Evolutionary conservation across 2,329 filamentous ascomycete genomes (phyloP), one percentile per base, ranked within the genome.

Genomic region (Diaporthe nobilis): DNA sequence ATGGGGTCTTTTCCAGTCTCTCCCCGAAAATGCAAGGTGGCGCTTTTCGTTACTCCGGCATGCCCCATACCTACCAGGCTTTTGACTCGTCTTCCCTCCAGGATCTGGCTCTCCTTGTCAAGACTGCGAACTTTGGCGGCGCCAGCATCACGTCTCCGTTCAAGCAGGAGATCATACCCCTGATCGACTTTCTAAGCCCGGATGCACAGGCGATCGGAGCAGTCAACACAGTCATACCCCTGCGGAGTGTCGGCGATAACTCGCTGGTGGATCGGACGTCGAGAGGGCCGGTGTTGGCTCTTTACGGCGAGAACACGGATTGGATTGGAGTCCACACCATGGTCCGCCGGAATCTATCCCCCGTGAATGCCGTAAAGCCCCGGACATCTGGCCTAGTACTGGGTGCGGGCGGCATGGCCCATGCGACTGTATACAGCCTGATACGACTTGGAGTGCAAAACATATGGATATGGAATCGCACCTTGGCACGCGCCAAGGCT

Each of bases 291-390:
- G 86, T 92, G 22, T 86, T 87, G 75, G 90, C 89, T 3, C 84
- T 92, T 3, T 91, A 92, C 77, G 92, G 91, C 10, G 91, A 93
- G 72, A 93, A 93, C 75, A 93, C 91, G 0, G 91, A 93, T 81
- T 93, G 91, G 88, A 91, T 92, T 31, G 91, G 91, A 2, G 90
- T 93, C 28, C 85, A 90, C 74, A 90, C 89, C 22, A 92, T 90
- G 78, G 87, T 93, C 57, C 86, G 88, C 17, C 86, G 90, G 53
- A 90, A 90, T 22, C 83, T 92, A 1, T 92, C 91, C 4, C 91
- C 91, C 8, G 88, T 90, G 3, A 89, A 89, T 77, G 86, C 85
- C 2, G 83, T 88, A 6, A 86, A 86, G 3, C 83, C 84, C 1
- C 4, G 87, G 83, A 79, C 76, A 2, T 78, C 74, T 6, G 77